phyloP scores from a whole-genome alignment of 1,139 yeast species.

The Hansenula sp. region DNA sequence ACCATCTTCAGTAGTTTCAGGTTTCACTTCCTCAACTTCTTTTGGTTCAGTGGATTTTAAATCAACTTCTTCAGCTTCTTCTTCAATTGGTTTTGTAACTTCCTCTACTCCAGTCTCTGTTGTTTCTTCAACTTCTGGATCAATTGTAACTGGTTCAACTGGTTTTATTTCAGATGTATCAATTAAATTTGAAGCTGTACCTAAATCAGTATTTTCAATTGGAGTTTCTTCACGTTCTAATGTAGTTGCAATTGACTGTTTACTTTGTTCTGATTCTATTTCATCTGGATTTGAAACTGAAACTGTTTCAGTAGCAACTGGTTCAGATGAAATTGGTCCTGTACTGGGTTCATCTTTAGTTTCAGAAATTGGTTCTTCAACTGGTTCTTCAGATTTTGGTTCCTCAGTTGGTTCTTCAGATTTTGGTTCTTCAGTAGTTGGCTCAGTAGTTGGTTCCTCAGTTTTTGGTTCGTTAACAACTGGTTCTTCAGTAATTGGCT shows the following conservation, averaged over 20 bases:
- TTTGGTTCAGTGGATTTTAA: constrained; percentile 1
- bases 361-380: constrained; percentile 4
- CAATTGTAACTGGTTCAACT: neutral
- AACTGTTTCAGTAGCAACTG: neutral
- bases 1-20: constrained; percentile 3
- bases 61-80: constrained; percentile 2
- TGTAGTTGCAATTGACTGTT: neutral
- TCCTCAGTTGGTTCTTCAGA: constrained; percentile 5
- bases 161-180: neutral
- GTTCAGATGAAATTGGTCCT: neutral
- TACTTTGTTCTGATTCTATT: constrained; percentile 1
- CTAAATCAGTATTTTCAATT: no score
- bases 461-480: neutral
- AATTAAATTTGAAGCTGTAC: no score
- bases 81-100: constrained; percentile 1
- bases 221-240: neutral
- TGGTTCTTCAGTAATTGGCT: neutral
- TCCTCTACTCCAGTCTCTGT: neutral
- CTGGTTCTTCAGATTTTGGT: constrained; percentile 5
- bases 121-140: neutral
- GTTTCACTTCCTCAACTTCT: constrained; percentile 4
- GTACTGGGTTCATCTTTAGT: constrained; percentile 1
- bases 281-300: neutral
- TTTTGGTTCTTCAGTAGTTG: constrained; percentile 4
- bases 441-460: neutral